Percentiles rank a stretch among this genome's conserved stretches.
Evolutionary conservation across 306 rosid species (phyloP).

Genomic region (Dalbergia oliveri): DNA sequence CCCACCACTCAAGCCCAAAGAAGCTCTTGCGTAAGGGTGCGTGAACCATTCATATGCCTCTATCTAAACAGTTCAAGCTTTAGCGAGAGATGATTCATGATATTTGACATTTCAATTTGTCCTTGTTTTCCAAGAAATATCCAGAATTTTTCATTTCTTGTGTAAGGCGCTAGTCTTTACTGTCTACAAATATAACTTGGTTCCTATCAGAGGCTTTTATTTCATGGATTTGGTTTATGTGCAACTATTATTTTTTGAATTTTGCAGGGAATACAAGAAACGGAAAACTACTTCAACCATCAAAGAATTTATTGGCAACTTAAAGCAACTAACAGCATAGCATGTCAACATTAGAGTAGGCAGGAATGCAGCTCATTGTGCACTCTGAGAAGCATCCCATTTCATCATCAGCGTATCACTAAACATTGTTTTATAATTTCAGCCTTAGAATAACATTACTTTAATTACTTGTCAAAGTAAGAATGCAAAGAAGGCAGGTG

Average conservation of each 20-base stretch:
- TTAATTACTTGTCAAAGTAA: slow-evolving; percentile 14
- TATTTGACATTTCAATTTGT: background rate
- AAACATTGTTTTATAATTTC: slow-evolving; percentile 5
- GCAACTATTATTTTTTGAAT: background rate
- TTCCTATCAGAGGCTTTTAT: background rate
- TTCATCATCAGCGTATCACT: background rate
- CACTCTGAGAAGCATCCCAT: background rate
- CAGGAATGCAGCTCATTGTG: background rate
- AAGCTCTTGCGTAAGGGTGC: no score
- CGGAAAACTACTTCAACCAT: background rate
- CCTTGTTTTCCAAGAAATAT: background rate
- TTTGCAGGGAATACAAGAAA: background rate
- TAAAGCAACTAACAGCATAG: slow-evolving; percentile 5
- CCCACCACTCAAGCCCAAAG: no score
- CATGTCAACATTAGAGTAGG: slow-evolving; percentile 22
- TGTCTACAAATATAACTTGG: background rate
- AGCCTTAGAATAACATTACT: background rate
- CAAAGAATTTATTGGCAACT: slow-evolving; percentile 20
- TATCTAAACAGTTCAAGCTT: no score
- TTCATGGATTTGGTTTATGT: background rate
- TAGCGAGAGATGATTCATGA: no score
- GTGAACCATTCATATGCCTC: no score
- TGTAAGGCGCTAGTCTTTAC: background rate
- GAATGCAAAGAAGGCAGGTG: slow-evolving; percentile 38
- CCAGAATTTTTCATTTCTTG: background rate